Evolutionary conservation across 75 land plant genomes (phyloP).

Genomic region (Cunninghamia lanceolata): DNA sequence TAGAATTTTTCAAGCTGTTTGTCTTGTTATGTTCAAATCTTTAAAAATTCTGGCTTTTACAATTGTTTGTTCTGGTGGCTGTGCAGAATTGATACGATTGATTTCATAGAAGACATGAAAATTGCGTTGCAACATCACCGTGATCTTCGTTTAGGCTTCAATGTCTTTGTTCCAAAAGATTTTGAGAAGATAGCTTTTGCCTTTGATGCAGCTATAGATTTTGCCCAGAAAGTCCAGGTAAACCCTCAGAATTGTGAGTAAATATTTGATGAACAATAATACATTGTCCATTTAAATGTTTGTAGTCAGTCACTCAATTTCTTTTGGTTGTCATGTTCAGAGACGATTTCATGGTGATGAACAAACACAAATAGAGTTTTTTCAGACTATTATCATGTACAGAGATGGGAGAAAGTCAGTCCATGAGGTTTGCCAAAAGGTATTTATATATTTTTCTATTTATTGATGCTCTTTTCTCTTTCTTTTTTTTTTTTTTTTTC

Average conservation of each 20-base stretch:
- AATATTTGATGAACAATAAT: too few species aligned
- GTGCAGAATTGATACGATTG: neutral
- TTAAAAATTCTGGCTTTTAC: neutral
- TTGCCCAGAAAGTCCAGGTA: neutral
- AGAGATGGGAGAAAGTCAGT: neutral
- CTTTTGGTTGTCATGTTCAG: neutral
- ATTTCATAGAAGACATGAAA: neutral
- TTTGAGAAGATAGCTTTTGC: neutral
- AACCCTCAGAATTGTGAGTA: neutral
- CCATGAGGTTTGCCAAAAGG: neutral
- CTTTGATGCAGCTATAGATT: neutral
- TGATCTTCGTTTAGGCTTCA: neutral
- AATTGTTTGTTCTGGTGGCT: neutral
- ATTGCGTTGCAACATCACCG: neutral
- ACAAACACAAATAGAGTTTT: neutral
- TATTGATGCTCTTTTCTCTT: neutral
- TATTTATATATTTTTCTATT: neutral
- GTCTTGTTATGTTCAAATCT: too few species aligned
- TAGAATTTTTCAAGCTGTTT: neutral
- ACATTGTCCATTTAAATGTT: too few species aligned
- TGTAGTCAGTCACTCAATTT: neutral
- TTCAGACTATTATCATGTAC: neutral
- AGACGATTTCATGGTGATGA: neutral
- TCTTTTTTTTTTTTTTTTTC: too few species aligned
- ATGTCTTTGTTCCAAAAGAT: neutral